Percentiles rank a stretch among this genome's conserved stretches.
phyloP scores from a whole-genome alignment of 1,284 basidiomycete genomes.

The Fomitiporia mediterranea region DNA sequence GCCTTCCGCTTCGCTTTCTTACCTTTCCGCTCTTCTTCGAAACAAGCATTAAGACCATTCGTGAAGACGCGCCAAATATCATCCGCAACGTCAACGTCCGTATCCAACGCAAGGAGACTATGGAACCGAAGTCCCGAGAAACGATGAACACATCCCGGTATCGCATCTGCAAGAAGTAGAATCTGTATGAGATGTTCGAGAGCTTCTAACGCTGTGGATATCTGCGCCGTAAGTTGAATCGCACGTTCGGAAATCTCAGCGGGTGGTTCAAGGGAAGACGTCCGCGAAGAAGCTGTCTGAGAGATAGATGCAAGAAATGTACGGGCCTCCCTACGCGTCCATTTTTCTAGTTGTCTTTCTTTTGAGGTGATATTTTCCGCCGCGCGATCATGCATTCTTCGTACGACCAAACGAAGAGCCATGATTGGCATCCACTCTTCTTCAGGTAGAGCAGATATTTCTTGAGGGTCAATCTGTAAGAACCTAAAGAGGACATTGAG shows the following conservation, averaged over 20 bases:
- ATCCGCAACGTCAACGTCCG: constrained; percentile 25
- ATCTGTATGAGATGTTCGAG: constrained; percentile 56
- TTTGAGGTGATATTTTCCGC: constrained; percentile 41
- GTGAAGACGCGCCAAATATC: constrained; percentile 45
- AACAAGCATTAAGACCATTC: constrained; percentile 46
- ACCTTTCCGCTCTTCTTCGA: constrained; percentile 37
- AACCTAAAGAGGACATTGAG: constrained; percentile 53
- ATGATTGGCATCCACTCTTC: constrained; percentile 47
- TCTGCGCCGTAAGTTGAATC: constrained; percentile 68
- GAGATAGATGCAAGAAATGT: constrained; percentile 56
- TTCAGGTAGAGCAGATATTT: constrained; percentile 42
- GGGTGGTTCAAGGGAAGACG: constrained; percentile 22
- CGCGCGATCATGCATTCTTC: constrained; percentile 45
- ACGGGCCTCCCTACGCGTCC: constrained; percentile 62
- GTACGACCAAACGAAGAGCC: constrained; percentile 56
- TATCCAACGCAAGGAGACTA: constrained; percentile 34
- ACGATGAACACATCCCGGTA: constrained; percentile 40
- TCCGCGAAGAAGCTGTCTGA: constrained; percentile 25
- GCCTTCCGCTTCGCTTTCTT: constrained; percentile 22
- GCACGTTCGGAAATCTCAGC: constrained; percentile 45
- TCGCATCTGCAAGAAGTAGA: constrained; percentile 45
- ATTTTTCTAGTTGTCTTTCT: constrained; percentile 57
- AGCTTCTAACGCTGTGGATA: constrained; percentile 53
- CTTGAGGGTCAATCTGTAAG: constrained; percentile 50
- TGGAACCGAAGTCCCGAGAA: constrained; percentile 63